A percentile compares a stretch with the other conserved stretches of the same genome.
Conservation (phyloP, 2,329 filamentous ascomycete species). For the Daldinia sp. region DNA sequence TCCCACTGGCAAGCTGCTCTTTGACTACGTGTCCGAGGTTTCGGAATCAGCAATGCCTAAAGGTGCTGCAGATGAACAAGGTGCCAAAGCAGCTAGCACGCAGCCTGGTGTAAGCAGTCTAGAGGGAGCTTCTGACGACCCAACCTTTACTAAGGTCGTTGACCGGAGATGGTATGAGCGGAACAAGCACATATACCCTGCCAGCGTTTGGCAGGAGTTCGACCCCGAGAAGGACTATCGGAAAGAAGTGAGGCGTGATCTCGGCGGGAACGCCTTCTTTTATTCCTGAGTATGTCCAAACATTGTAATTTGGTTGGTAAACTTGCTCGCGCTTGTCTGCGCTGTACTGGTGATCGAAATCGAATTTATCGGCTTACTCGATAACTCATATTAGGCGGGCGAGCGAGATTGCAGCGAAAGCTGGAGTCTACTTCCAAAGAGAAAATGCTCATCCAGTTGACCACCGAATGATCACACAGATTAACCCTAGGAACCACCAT, state of each 20-base stretch:
- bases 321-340: not conserved
- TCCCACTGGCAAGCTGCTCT: slow-evolving; percentile 78
- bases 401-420: not conserved
- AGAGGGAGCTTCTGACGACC: slow-evolving; percentile 84
- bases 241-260: slow-evolving; percentile 81
- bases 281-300: slow-evolving; percentile 64
- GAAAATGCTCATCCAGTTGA: not conserved
- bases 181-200: slow-evolving; percentile 98
- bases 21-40: slow-evolving; percentile 75
- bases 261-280: slow-evolving; percentile 93
- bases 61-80: slow-evolving; percentile 39
- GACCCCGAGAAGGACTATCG: slow-evolving; percentile 90
- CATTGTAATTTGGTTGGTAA: not conserved
- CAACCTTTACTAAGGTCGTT: slow-evolving; percentile 89
- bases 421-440: not conserved
- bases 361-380: not conserved
- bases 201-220: slow-evolving; percentile 95
- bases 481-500: slow-evolving; percentile 61
- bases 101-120: slow-evolving; percentile 66
- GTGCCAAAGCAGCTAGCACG: slow-evolving; percentile 54
- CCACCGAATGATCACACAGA: slow-evolving; percentile 5
- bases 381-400: slow-evolving; percentile 11
- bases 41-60: slow-evolving; percentile 47
- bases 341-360: not conserved
- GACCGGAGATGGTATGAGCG: slow-evolving; percentile 96